Conservation (phyloP, 371 early-diverging fungal genomes). For the Mucor plumbeus region DNA sequence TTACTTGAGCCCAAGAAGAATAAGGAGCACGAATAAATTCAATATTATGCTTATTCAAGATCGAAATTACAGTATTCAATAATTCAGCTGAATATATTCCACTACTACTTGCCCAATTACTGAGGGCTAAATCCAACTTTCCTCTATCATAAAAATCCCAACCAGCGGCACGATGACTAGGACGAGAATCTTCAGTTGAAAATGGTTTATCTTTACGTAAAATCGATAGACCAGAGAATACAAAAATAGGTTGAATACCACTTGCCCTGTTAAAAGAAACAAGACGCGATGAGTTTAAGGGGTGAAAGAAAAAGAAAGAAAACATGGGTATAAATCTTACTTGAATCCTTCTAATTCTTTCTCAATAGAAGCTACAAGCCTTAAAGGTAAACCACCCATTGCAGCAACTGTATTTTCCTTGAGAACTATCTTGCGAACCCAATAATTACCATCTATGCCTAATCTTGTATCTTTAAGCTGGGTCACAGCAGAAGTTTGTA, state of each 20-base stretch:
- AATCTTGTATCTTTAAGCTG: slow-evolving; percentile 69
- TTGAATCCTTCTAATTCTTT: slow-evolving; percentile 69
- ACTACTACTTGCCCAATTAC: slow-evolving; percentile 62
- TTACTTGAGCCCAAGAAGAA: slow-evolving; percentile 81
- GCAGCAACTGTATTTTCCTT: slow-evolving; percentile 67
- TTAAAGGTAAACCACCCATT: slow-evolving; percentile 77
- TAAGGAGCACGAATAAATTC: slow-evolving; percentile 88
- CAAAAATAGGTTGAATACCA: slow-evolving; percentile 76
- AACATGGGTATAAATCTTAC: slow-evolving; percentile 32
- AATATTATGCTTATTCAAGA: slow-evolving; percentile 65
- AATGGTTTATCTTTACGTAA: slow-evolving; percentile 78
- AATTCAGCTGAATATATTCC: slow-evolving; percentile 67
- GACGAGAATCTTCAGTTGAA: slow-evolving; percentile 68
- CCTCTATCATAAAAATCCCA: slow-evolving; percentile 78
- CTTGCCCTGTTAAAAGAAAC: slow-evolving; percentile 41
- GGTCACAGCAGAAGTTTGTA: slow-evolving; percentile 64
- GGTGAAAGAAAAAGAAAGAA: too few relatives aligned
- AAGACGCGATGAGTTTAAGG: neutral
- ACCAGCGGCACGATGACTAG: slow-evolving; percentile 64
- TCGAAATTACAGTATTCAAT: slow-evolving; percentile 71
- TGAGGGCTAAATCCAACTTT: slow-evolving; percentile 63
- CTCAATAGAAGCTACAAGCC: slow-evolving; percentile 64
- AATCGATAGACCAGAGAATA: slow-evolving; percentile 76
- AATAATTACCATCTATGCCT: slow-evolving; percentile 80
- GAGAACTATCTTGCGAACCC: slow-evolving; percentile 71